These are phyloP conservation scores for Amanita bisporigera DNA, from an alignment of 1,284 basidiomycete species.

Conservation along the genomic window DNA sequence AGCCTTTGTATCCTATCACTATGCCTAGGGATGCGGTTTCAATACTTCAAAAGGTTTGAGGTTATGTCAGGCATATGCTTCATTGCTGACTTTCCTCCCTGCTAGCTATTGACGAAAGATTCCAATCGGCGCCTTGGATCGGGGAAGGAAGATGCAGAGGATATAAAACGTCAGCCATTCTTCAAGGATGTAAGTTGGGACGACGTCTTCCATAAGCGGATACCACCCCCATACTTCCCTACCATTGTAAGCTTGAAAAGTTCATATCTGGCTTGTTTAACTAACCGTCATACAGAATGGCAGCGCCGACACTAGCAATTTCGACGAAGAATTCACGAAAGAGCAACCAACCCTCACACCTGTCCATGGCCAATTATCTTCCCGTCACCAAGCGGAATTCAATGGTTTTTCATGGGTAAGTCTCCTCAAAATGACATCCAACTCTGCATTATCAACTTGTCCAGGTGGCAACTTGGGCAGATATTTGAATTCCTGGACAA, in stretches of 20 bases:
- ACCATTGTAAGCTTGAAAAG: constrained; percentile 72
- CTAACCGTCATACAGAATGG: constrained; percentile 59
- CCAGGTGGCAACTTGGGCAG: constrained; percentile 76
- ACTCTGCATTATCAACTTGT: constrained; percentile 8
- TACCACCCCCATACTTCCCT: constrained; percentile 97
- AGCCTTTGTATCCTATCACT: constrained; percentile 99
- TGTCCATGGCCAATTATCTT: constrained; percentile 93
- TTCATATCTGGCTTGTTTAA: neutral
- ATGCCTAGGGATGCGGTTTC: constrained; percentile 99
- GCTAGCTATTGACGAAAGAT: constrained; percentile 90
- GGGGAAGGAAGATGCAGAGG: constrained; percentile 93
- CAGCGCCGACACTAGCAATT: constrained; percentile 85
- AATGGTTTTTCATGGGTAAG: constrained; percentile 92
- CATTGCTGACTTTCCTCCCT: constrained; percentile 18
- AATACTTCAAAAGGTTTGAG: constrained; percentile 85
- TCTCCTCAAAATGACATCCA: neutral
- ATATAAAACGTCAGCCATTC: constrained; percentile 98
- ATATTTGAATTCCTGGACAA: constrained; percentile 51
- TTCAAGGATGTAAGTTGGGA: constrained; percentile 99
- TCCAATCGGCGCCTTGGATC: constrained; percentile 94
- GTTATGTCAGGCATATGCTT: neutral
- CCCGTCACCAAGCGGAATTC: constrained; percentile 94
- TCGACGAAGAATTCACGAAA: constrained; percentile 96
- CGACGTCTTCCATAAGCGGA: constrained; percentile 94
- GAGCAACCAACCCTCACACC: constrained; percentile 98